phyloP scores from a whole-genome alignment of 768 basidiomycete species.

The Thelephora aurantiotincta region DNA sequence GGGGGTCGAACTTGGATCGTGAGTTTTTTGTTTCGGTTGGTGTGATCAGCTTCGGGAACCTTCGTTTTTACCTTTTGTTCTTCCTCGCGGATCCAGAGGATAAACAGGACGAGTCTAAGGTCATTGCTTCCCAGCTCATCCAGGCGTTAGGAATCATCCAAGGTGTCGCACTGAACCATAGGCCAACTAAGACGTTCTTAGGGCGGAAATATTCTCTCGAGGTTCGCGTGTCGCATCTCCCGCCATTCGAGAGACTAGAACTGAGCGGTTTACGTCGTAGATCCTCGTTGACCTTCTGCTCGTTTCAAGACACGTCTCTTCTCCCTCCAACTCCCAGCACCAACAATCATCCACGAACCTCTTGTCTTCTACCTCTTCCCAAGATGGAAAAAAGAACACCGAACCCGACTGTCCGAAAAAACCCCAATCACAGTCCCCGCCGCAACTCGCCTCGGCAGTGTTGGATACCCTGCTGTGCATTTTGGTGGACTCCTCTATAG shows the following conservation, averaged over 20 bases:
- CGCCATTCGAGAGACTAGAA: too few relatives aligned
- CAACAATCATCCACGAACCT: conserved; percentile 4
- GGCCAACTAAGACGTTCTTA: conserved; percentile 51
- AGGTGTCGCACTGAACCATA: conserved; percentile 60
- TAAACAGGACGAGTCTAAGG: conserved; percentile 30
- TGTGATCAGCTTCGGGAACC: background rate
- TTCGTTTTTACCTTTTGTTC: background rate
- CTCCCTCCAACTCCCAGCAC: conserved; percentile 7
- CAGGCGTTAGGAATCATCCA: conserved; percentile 60
- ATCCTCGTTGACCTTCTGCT: conserved; percentile 59
- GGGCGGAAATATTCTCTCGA: conserved; percentile 56
- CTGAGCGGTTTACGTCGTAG: conserved; percentile 20
- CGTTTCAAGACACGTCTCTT: conserved; percentile 48
- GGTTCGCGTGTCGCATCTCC: conserved; percentile 23
- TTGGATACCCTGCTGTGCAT: conserved; percentile 80
- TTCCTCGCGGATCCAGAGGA: conserved; percentile 20
- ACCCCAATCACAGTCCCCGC: conserved; percentile 6
- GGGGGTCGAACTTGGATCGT: conserved; percentile 27
- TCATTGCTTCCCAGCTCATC: conserved; percentile 36
- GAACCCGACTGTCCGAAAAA: background rate
- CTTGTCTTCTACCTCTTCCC: conserved; percentile 14
- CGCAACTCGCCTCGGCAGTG: conserved; percentile 53
- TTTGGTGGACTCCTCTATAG: conserved; percentile 71
- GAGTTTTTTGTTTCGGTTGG: conserved; percentile 9
- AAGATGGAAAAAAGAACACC: conserved; percentile 8